Base-by-base conservation (phyloP, 768 basidiomycete species). In the Cantharellus anzutake region DNA sequence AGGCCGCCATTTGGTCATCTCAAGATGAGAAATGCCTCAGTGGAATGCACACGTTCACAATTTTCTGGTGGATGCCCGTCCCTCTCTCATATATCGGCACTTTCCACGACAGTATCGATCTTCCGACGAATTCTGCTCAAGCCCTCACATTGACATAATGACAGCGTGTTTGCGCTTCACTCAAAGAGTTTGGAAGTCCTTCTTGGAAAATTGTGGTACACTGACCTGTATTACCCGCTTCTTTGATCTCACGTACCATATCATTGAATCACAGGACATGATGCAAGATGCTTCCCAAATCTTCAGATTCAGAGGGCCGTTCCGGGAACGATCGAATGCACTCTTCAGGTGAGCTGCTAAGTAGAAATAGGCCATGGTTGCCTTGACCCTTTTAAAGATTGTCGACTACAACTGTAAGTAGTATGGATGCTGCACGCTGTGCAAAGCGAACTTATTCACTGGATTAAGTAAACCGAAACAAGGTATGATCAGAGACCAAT, bases 201-300 rank as follows among this genome's bases (percentile, higher is more conserved):
- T 90, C 66, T 63, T 88, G 2, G 79, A 82, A 51, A 84, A 80
- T 64, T 76, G 80, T 75, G 86, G 86, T 82, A 11, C 20, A 29
- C 20, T 11, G 14, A 14, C 34, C 51, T 37, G 14, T 34, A 16
- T 52, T 50, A 38, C 57, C 48, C 41, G 44, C 16, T 39, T 4
- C 50, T 16, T 35, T 37, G 3, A 38, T 51, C 11, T 41, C n/a
- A 57, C 16, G 56, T 64, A 3, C 66, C 20, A 29, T 35, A 42
- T 59, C 60, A 58, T 7, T 35, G 16, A 3, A 48, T 61, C 41
- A 53, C 67, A 87, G 86, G 87, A 3, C 87, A 90, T 66, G 87
- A 89, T 66, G 75, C 77, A 20, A 79, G 78, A 60, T 87, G 87
- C 66, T 86, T 89, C 69, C 85, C 86, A 1, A 59, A 87, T 83